Conservation (phyloP, 257 asterid species). For the Penstemon newberryi region DNA sequence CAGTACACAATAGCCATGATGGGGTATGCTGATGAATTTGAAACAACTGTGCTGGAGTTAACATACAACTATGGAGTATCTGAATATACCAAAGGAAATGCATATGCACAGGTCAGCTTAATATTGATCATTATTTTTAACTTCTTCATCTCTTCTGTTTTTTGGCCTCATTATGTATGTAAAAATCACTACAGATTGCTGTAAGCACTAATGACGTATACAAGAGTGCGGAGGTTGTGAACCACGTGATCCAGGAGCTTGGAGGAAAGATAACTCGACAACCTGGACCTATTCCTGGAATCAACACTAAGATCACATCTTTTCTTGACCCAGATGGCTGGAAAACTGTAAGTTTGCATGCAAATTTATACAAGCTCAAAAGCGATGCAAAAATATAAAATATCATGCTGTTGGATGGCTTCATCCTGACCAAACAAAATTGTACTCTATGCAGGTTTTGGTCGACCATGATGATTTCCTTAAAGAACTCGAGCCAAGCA, state of each 20-base stretch:
- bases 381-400: neutral
- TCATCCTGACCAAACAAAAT: neutral
- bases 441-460: slow-evolving; percentile 59
- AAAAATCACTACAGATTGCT: slow-evolving; percentile 54
- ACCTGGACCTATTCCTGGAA: slow-evolving; percentile 89
- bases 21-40: slow-evolving; percentile 88
- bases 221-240: slow-evolving; percentile 89
- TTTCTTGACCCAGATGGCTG: slow-evolving; percentile 98
- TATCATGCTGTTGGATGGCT: slow-evolving; percentile 1
- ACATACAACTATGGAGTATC: slow-evolving; percentile 95
- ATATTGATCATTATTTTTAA: neutral
- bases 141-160: neutral
- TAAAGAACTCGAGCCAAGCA: slow-evolving; percentile 61
- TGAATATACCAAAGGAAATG: slow-evolving; percentile 95
- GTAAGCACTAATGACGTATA: slow-evolving; percentile 84
- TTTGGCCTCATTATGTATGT: slow-evolving; percentile 12
- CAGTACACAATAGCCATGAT: slow-evolving; percentile 95
- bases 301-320: slow-evolving; percentile 85
- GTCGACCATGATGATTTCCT: slow-evolving; percentile 88
- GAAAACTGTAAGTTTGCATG: slow-evolving; percentile 74
- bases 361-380: neutral
- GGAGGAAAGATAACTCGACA: slow-evolving; percentile 94
- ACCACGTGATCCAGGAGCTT: slow-evolving; percentile 70
- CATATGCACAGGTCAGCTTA: slow-evolving; percentile 86
- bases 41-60: slow-evolving; percentile 83